Percentiles rank a stretch among this genome's conserved stretches.
phyloP scores from a whole-genome alignment of 129 eudicot species.

The Pittosporum tobira region DNA sequence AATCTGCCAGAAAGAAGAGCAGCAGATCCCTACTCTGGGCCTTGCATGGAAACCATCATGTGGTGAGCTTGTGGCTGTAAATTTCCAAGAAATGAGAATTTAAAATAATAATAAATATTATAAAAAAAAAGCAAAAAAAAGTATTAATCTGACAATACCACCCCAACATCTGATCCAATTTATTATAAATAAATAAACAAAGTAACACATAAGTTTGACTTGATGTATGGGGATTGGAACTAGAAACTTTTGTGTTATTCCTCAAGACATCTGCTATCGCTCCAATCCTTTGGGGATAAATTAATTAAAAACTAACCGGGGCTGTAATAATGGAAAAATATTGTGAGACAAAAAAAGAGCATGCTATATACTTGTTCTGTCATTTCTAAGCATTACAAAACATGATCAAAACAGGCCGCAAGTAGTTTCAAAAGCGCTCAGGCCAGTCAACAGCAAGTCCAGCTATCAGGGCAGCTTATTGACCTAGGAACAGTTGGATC shows the following conservation, averaged over 20 bases:
- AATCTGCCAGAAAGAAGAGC: not conserved
- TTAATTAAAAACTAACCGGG: not conserved
- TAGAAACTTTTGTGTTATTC: not conserved
- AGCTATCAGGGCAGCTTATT: no score
- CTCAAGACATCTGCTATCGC: no score
- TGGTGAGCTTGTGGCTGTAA: conserved; percentile 44
- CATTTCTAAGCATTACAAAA: no score
- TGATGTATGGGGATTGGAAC: not conserved
- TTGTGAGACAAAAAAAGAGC: not conserved
- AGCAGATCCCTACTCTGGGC: conserved; percentile 35
- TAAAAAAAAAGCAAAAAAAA: not conserved
- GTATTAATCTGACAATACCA: not conserved
- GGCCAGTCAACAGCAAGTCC: no score
- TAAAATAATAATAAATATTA: no score
- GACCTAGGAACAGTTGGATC: no score
- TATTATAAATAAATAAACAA: not conserved
- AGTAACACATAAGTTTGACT: not conserved
- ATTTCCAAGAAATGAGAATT: conserved; percentile 6
- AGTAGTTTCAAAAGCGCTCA: no score
- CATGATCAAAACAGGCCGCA: no score
- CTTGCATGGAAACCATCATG: conserved; percentile 53
- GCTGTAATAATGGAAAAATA: not conserved
- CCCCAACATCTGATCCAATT: not conserved
- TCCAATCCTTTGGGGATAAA: no score
- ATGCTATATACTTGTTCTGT: not conserved